Conservation (phyloP, 176 grass and related monocot species). For the Otatea glauca region DNA sequence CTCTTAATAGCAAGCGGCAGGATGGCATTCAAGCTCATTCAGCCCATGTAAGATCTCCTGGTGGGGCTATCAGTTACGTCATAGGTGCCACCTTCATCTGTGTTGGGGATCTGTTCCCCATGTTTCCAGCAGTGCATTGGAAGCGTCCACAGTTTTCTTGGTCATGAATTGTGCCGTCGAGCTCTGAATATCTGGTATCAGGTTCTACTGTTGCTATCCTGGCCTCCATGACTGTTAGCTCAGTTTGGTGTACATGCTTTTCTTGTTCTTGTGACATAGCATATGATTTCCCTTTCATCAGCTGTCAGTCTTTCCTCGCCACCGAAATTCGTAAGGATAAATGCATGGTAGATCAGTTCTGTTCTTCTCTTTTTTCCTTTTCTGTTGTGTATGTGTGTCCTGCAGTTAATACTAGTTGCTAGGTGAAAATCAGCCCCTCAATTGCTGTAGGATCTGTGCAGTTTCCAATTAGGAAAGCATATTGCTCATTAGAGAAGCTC, state of each 20-base stretch:
- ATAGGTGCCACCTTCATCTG: background rate
- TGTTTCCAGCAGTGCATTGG: slow-evolving; percentile 31
- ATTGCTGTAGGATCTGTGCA: slow-evolving; percentile 22
- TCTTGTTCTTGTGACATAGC: slow-evolving; percentile 14
- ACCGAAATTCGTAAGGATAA: background rate
- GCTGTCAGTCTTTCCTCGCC: slow-evolving; percentile 7
- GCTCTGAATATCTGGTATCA: slow-evolving; percentile 23
- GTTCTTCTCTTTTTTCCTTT: background rate
- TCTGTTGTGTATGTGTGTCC: background rate
- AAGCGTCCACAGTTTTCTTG: slow-evolving; percentile 10
- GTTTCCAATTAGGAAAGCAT: slow-evolving; percentile 6
- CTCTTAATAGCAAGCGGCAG: background rate
- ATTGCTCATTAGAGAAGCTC: background rate
- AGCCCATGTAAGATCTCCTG: slow-evolving; percentile 28
- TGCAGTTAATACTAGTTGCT: slow-evolving; percentile 29
- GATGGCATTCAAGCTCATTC: slow-evolving; percentile 22
- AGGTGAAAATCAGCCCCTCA: slow-evolving; percentile 9
- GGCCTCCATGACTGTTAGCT: slow-evolving; percentile 30
- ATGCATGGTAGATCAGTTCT: background rate
- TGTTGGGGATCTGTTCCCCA: slow-evolving; percentile 19
- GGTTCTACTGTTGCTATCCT: slow-evolving; percentile 47
- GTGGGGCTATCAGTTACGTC: slow-evolving; percentile 9
- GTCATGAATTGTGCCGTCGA: slow-evolving; percentile 20
- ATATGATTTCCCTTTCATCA: background rate
- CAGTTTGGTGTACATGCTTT: slow-evolving; percentile 13